Base-by-base conservation (phyloP, 768 basidiomycete species). In the Candolleomyces eurysporus region DNA sequence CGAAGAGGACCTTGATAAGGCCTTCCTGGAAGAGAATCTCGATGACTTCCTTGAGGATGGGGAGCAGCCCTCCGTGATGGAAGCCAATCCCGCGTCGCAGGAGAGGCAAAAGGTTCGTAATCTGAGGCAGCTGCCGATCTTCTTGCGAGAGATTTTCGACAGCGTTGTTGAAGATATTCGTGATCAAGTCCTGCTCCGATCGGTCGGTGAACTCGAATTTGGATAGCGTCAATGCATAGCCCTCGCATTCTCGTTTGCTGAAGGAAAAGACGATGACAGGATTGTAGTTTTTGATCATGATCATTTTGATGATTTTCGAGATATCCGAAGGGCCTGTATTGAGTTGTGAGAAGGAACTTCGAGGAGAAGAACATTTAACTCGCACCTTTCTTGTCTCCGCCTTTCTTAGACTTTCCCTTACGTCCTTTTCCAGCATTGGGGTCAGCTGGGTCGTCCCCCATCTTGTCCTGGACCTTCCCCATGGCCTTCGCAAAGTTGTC, bases 21-120 rank as follows among this genome's bases (percentile, higher is more conserved):
- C 96, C 96, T 69, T 98, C 96, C 72, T 98, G 96, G 79, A 99
- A 99, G 48, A 99, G 83, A 60, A 99, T 97, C 73, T 99, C 97
- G 73, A 99, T 98, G 52, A 98, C 95, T 72, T 99, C 97, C 72
- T 99, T 99, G 48, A 99, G 82, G 64, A 98, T 97, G 0, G 97
- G 97, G 17, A 99, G 84, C 45, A 99, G 85, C 48, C 97, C 97
- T 45, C 96, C 96, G 69, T 99, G 97, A 81, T 99, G 97, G 67
- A 99, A 95, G 57, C 97, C 97, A 65, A 96, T 94, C 32, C 97
- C 97, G 64, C 97, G 90, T 64, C 91, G 92, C 30, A 99, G 84
- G 21, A 99, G 82, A 2, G 97, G 97, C 9, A 98, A 82, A 57
- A 98, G 85, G 63, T 96, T 92, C 51, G 90, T 78, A 67, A 99